These are phyloP conservation scores for Solanum chacoense DNA, from an alignment of 305 asterid genomes.

Conservation along the genomic window DNA sequence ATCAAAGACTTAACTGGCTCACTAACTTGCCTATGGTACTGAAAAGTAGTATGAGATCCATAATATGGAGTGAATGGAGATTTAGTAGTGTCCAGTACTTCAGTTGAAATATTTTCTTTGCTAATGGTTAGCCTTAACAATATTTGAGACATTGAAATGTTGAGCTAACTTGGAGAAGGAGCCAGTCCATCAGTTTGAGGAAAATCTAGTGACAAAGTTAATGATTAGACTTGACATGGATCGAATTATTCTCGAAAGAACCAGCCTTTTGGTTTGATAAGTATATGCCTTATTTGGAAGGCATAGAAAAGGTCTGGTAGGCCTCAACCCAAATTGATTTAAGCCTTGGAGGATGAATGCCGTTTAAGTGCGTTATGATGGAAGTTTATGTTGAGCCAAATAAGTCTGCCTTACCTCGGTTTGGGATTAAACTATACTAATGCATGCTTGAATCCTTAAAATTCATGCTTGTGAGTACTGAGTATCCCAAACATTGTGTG, in stretches of 20 bases:
- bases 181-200: background rate
- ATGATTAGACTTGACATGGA: background rate
- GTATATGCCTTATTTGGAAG: background rate
- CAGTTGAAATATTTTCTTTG: background rate
- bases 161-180: background rate
- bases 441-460: background rate
- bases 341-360: background rate
- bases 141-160: background rate
- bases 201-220: background rate
- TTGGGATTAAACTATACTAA: background rate
- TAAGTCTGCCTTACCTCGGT: background rate
- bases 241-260: background rate
- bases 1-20: background rate
- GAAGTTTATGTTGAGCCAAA: background rate
- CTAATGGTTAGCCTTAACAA: background rate
- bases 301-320: background rate
- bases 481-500: background rate
- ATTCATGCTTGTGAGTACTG: background rate
- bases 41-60: background rate
- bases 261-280: background rate
- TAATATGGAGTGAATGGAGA: background rate
- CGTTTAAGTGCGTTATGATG: background rate
- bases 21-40: background rate
- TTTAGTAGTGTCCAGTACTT: background rate
- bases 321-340: background rate